These are phyloP conservation scores for Saccharomycopsis amapae DNA, from an alignment of 805 yeast genomes.

Conservation along the genomic window DNA sequence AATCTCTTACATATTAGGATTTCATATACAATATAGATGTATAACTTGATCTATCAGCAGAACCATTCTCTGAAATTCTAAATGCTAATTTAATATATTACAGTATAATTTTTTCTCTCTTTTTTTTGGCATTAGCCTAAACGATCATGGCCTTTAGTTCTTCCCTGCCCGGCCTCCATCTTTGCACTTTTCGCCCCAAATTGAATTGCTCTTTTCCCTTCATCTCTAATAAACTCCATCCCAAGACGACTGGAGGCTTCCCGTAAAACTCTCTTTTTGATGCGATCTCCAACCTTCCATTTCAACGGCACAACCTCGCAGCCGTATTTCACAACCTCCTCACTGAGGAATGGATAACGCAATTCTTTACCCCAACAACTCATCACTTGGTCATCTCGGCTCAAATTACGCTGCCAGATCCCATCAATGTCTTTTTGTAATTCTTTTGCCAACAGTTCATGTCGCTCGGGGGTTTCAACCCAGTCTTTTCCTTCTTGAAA, in stretches of 20 bases:
- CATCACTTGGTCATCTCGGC: constrained; percentile 88
- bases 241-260: constrained; percentile 44
- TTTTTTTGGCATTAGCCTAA: too few relatives aligned
- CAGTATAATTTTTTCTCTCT: too few relatives aligned
- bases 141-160: constrained; percentile 19
- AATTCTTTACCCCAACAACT: constrained; percentile 84
- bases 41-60: too few relatives aligned
- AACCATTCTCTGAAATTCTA: too few relatives aligned
- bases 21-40: too few relatives aligned
- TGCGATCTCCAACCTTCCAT: constrained; percentile 29
- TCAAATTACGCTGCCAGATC: constrained; percentile 72
- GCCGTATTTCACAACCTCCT: constrained; percentile 45
- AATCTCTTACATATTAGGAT: too few relatives aligned
- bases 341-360: constrained; percentile 79
- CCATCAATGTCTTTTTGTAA: constrained; percentile 64
- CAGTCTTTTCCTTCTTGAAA: constrained; percentile 26
- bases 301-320: constrained; percentile 43
- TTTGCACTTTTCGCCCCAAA: constrained; percentile 96
- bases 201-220: constrained; percentile 90
- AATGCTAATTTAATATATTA: too few relatives aligned
- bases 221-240: constrained; percentile 52
- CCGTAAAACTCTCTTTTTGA: constrained; percentile 52
- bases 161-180: constrained; percentile 35
- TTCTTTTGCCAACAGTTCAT: constrained; percentile 45
- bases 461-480: constrained; percentile 25